phyloP scores from a whole-genome alignment of 2,329 filamentous ascomycete genomes.

The Nothophaeocryptopus gaeumannii region DNA sequence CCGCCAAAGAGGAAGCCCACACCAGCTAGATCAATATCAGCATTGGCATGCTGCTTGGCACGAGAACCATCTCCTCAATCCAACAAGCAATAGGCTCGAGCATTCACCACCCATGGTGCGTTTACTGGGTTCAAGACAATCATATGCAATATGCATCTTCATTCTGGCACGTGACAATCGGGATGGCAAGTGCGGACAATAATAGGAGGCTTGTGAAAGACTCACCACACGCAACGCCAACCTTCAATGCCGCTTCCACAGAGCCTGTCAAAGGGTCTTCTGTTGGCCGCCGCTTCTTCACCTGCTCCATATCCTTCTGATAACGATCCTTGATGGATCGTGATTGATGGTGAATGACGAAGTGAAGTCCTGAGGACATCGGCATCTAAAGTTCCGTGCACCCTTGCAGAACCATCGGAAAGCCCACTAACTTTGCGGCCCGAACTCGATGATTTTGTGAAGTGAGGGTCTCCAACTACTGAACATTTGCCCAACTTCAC shows the following conservation, averaged over 20 bases:
- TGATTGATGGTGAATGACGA: too few relatives aligned
- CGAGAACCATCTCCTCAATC: constrained; percentile 5
- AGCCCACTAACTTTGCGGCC: neutral
- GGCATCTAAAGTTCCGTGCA: too few relatives aligned
- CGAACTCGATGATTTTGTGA: neutral
- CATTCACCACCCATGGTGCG: neutral
- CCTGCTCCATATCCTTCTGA: constrained; percentile 9
- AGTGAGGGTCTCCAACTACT: neutral
- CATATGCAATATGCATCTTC: too few relatives aligned
- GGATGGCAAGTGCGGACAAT: neutral
- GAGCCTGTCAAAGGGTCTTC: constrained; percentile 25
- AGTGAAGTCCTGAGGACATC: too few relatives aligned
- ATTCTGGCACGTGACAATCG: too few relatives aligned
- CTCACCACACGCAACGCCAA: constrained; percentile 35
- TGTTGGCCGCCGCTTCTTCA: constrained; percentile 6
- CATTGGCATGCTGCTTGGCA: neutral
- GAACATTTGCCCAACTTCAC: too few relatives aligned
- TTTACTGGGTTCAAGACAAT: too few relatives aligned
- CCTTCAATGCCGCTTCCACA: constrained; percentile 33
- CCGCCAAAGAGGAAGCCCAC: constrained; percentile 60
- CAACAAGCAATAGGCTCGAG: too few relatives aligned
- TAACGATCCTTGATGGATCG: too few relatives aligned
- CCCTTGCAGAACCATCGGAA: neutral
- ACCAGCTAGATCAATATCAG: constrained; percentile 47
- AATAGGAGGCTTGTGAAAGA: constrained; percentile 8